Evolutionary conservation across 1,284 basidiomycete species (phyloP), one percentile per base, ranked within the genome.

Genomic region (Schizophyllum commune): DNA sequence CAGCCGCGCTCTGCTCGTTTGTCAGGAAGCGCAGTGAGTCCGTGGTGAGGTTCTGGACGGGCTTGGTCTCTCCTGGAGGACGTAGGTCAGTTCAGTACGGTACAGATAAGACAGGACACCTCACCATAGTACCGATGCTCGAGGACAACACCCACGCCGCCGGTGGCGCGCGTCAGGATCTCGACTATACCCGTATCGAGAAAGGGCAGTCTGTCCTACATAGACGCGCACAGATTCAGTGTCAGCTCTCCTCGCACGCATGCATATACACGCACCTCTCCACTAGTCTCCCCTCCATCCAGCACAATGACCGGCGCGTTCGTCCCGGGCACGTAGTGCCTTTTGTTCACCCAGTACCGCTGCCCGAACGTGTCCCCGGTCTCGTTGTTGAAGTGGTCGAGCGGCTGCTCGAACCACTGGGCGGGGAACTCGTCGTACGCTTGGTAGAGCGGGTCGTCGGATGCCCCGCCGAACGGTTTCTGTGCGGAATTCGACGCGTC

Each of bases 1-100:
- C 96, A n/a, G 92, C 89, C 0, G 93, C 84, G 0, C 94, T 82
- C 72, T 98, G 95, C 21, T 83, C 88, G 65, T 97, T 97, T 71
- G 88, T 92, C 58, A 98, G 79, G 84, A 90, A 95, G 33, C 89
- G 88, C 59, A 94, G 78, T 60, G 86, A 83, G 69, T 91, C 91
- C 1, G 92, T 94, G 1, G 89, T 86, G 62, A 96, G 81, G 72
- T 92, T 85, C 52, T 79, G 69, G 11, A 92, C 91, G 0, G 94
- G 92, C 15, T 93, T 78, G 4, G 93, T 96, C 58, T 84, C 74
- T 53, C 96, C 96, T 91, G 68, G 67, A 71, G 67, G 59, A 32
- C 62, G 58, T 51, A 64, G 63, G 56, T 65, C 19, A n/a, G 32
- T 54, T 54, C 55, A 52, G 32, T 51, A 61, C 17, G 54, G 53